Percentiles rank a stretch among this genome's conserved stretches.
phyloP scores from a whole-genome alignment of 108 stramenopile species.

The Nitzschia sp. region DNA sequence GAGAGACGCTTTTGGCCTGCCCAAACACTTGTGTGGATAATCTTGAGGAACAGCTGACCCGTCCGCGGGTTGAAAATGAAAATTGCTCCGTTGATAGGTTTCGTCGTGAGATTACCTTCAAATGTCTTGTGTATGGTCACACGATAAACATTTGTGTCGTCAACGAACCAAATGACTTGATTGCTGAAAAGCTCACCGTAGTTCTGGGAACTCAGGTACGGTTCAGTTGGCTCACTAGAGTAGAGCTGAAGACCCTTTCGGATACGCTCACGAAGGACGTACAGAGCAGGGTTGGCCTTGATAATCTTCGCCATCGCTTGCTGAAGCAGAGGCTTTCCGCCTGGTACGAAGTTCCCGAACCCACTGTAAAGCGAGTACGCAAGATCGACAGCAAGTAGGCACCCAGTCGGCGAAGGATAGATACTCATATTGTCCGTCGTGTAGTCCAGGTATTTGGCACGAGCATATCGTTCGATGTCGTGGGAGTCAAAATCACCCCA shows the following conservation, averaged over 20 bases:
- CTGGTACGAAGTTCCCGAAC: constrained; percentile 98
- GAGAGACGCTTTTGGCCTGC: constrained; percentile 99
- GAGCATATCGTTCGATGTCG: constrained; percentile 96
- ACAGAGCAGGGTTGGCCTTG: constrained; percentile 99
- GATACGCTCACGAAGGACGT: constrained; percentile 98
- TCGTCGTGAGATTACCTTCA: constrained; percentile 98
- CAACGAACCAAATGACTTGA: constrained; percentile 99
- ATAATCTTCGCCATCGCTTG: constrained; percentile 99
- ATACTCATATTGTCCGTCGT: constrained; percentile 99
- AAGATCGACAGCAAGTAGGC: constrained; percentile 94
- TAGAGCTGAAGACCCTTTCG: constrained; percentile 99
- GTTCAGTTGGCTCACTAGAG: constrained; percentile 99
- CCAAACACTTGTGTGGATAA: constrained; percentile 99
- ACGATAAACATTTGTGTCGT: constrained; percentile 99
- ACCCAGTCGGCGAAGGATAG: constrained; percentile 98
- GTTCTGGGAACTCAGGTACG: constrained; percentile 98
- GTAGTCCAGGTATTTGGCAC: constrained; percentile 99
- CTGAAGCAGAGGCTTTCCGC: constrained; percentile 96
- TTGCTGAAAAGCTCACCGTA: constrained; percentile 98
- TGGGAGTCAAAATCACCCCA: constrained; percentile 99
- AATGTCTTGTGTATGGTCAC: constrained; percentile 99
- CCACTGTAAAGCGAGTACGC: constrained; percentile 98
- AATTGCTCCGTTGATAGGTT: constrained; percentile 99
- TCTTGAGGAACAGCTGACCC: constrained; percentile 97
- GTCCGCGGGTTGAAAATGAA: constrained; percentile 99